Evolutionary conservation across 108 stramenopile genomes (phyloP), one percentile per base, ranked within the genome.

Genomic region (Stephanodiscus minutulus): DNA sequence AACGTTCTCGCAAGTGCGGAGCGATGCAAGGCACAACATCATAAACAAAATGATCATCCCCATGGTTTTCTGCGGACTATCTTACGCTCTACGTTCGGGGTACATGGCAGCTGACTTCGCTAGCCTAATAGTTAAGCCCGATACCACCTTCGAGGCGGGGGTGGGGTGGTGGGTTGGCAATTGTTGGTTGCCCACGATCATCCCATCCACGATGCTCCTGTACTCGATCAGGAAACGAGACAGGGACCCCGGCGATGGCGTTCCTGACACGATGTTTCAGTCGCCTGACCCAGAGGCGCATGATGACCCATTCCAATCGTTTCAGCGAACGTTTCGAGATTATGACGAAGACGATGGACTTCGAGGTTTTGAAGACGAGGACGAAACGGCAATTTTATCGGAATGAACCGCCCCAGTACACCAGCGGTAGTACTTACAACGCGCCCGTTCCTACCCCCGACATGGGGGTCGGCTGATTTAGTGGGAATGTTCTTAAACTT

Each of bases 221-320:
- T 91, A 85, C 67, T 82, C 81, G 3, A 53, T 82, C 24, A 64
- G 83, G 12, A 84, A 82, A 48, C 71, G 83, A 68, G 83, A 84
- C 68, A 66, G 72, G 56, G 72, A 69, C 17, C 68, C 61, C 1
- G 73, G 63, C 7, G 72, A 69, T 66, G 72, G 72, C 10, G 68
- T 74, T 18, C 52, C 67, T 18, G 79, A 73, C 12, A 37, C 65
- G 17, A 48, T 81, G 12, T 47, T 81, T 18, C 61, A 60, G 37
- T 44, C 58, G 52, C 43, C 27, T 22, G 0, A 22, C 18, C 3
- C 59, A n/a, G 28, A 47, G 17, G 61, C 15, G 41, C 24, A 29
- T 17, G 54, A 50, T 66, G 73, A 74, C 62, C 74, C 74, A 12
- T 61, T 75, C 44, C 66, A 24, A 29, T 60, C 44, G 22, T 75